Base-by-base conservation (phyloP, 148 eudicot species). In the Heliosperma pusillum region DNA sequence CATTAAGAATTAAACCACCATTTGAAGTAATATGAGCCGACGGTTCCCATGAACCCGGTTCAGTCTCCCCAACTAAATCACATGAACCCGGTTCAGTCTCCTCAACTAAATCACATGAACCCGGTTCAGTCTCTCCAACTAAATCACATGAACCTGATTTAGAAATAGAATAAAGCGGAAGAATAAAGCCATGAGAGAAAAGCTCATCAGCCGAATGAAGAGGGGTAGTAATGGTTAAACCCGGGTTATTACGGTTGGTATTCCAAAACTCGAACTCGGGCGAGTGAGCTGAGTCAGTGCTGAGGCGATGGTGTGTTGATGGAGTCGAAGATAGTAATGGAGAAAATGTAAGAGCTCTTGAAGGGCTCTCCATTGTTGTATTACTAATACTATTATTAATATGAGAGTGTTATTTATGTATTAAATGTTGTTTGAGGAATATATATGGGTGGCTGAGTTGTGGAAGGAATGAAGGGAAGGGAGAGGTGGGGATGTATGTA, bases 141-240 rank as follows among this genome's bases (percentile, higher is more conserved):
- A 36, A 36, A 36, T 36, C 42, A 36, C 5, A 3, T 4, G 40
- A 33, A 33, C 40, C 6, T 15, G 71, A 45, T 21, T 76, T 72
- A 16, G 79, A 12, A 33, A 88, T 89, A 47, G 71, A 87, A 50
- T 81, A 83, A 27, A 92, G 89, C 12, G 97, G 98, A 40, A 90
- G 91, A 55, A 95, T 86, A 56, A 90, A 79, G 17, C 98, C 98
- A 82, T 81, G 82, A 73, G 86, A 84, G 86, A 94, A 95, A 60
- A 95, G 85, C 80, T 95, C 88, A 69, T 95, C 98, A 81, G 98
- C 98, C 65, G 97, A 89, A 77, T 77, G 91, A 72, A 93, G 90
- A 15, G 92, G 79, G 22, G 72, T 82, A 1, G 87, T 80, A 59
- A 76, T 71, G 4, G 5, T 27, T 81, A 15, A 15, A 15, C 3